Evolutionary conservation across 73 alveolate species (phyloP), one percentile per base, ranked within the genome.

Genomic region (Paramecium octaurelia): DNA sequence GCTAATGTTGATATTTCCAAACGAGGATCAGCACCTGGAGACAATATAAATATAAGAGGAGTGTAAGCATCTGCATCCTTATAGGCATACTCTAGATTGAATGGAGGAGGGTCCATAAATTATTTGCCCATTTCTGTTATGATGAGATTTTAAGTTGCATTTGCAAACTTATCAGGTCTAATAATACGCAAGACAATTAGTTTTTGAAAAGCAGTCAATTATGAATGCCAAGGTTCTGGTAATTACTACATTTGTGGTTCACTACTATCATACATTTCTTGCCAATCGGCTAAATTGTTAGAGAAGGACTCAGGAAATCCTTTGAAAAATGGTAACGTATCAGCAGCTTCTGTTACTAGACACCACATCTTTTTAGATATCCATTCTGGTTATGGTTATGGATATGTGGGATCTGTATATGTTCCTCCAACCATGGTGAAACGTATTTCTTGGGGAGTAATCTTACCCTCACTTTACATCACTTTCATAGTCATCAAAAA

Each of bases 1-100:
- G 99, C 97, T 16, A 98, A 95, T 88, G 97, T 96, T 69, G 96
- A 93, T 16, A 98, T 95, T 93, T 97, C 99, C 16, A 95, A 92
- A 94, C 98, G 97, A 69, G 99, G 99, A 96, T 98, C 99, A 34
- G 99, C 99, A 9, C 99, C 99, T 24, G 99, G 99, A 34, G 99
- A 97, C 21, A 98, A 95, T 60, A 98, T 97, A 86, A 98, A 97
- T 44, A 98, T 96, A 35, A 98, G 88, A 3, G 99, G 99, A 8
- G 98, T 95, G 73, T 94, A 93, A 87, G 95, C 93, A 57, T 95
- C 96, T 40, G 99, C 97, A 88, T 98, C 99, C 59, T 93, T 96
- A 92, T 94, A 98, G 8, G 99, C 97, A 46, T 95, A 89, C 14
- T 96, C 98, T 70, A 98, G 76, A 85, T 98, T 98, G 92, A 98